phyloP scores from a whole-genome alignment of 768 basidiomycete species.

The Tylopilus intermedius region DNA sequence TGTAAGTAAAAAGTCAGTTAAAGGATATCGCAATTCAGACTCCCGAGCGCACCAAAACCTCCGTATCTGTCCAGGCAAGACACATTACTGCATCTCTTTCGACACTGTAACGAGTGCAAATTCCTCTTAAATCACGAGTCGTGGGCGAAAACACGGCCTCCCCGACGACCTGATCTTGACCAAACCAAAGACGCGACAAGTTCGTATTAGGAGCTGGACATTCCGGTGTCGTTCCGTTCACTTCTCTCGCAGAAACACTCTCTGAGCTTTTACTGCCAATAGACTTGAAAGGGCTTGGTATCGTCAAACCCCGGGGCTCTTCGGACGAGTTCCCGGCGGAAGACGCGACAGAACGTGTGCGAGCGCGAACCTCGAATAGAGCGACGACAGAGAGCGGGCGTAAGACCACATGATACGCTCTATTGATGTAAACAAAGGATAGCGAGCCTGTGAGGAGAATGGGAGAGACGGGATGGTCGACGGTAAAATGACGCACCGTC shows the following conservation, averaged over 20 bases:
- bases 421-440: conserved; percentile 36
- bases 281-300: conserved; percentile 65
- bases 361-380: conserved; percentile 10
- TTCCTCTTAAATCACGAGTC: conserved; percentile 10
- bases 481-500: conserved; percentile 38
- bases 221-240: conserved; percentile 24
- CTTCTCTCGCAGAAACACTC: conserved; percentile 26
- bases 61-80: conserved; percentile 44
- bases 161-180: conserved; percentile 20
- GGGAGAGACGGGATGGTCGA: conserved; percentile 2
- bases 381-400: conserved; percentile 37
- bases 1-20: conserved; percentile 1
- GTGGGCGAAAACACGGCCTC: conserved; percentile 14
- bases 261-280: conserved; percentile 49
- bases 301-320: conserved; percentile 30
- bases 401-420: conserved; percentile 41
- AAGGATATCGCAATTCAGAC: background rate
- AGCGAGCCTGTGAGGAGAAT: conserved; percentile 19
- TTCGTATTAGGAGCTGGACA: conserved; percentile 22
- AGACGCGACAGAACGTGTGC: conserved; percentile 14
- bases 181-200: conserved; percentile 23
- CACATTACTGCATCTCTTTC: conserved; percentile 32
- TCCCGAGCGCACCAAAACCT: conserved; percentile 22
- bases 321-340: conserved; percentile 11
- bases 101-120: conserved; percentile 19